These are phyloP conservation scores for Botrytis elliptica DNA, from an alignment of 2,329 filamentous ascomycete genomes.

Conservation along the genomic window DNA sequence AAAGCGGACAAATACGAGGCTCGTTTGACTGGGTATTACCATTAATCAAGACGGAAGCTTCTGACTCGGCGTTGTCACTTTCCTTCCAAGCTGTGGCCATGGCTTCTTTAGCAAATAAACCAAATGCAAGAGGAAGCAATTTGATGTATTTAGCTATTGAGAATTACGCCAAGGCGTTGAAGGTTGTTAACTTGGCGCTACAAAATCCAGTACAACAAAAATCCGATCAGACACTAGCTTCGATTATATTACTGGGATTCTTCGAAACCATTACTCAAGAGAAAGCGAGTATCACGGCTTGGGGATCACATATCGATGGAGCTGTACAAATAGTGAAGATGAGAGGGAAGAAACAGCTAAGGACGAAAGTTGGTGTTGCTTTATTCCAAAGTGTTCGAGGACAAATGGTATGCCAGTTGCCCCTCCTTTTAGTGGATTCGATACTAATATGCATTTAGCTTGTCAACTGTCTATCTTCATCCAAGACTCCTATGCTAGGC, in stretches of 20 bases:
- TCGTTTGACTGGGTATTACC: constrained; percentile 61
- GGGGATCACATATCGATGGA: constrained; percentile 64
- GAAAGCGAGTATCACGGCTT: constrained; percentile 54
- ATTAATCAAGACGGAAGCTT: constrained; percentile 48
- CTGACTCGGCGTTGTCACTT: constrained; percentile 50
- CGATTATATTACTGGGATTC: constrained; percentile 58
- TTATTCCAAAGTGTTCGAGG: constrained; percentile 60
- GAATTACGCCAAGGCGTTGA: constrained; percentile 56
- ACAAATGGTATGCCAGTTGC: constrained; percentile 52
- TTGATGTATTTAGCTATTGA: constrained; percentile 46
- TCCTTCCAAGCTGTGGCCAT: constrained; percentile 61
- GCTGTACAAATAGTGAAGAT: constrained; percentile 61
- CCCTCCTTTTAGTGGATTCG: not conserved
- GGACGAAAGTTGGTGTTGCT: constrained; percentile 52
- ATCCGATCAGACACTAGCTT: constrained; percentile 57
- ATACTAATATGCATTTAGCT: constrained; percentile 43
- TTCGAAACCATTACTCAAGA: constrained; percentile 57
- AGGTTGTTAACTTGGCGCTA: constrained; percentile 53
- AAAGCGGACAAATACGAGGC: constrained; percentile 50
- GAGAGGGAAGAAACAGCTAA: constrained; percentile 55
- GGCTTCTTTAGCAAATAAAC: constrained; percentile 56
- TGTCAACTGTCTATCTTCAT: constrained; percentile 55
- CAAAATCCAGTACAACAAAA: constrained; percentile 49
- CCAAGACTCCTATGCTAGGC: constrained; percentile 53
- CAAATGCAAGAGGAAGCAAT: constrained; percentile 38